Percentiles rank a stretch among this genome's conserved stretches.
Evolutionary conservation across 2,329 filamentous ascomycete species (phyloP).

Genomic region (Colletotrichum aenigma): DNA sequence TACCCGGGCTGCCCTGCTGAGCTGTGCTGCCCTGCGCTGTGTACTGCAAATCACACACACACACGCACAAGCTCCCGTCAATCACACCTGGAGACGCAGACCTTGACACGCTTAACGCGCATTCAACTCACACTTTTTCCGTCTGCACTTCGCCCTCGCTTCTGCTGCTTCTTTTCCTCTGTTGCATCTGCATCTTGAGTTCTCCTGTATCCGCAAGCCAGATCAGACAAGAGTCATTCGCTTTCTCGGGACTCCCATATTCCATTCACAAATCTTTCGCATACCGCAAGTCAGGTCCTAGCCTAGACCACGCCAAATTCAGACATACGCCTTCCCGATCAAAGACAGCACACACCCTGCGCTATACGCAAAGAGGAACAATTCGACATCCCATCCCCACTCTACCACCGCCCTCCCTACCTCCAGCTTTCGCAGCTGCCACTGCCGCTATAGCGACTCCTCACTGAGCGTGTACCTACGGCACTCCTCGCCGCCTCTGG

Average conservation of each 20-base stretch:
- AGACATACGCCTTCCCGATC: slow-evolving; percentile 13
- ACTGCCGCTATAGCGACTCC: not conserved
- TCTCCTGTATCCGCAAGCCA: slow-evolving; percentile 3
- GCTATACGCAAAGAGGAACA: slow-evolving; percentile 18
- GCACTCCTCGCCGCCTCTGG: slow-evolving; percentile 16
- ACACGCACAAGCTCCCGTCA: not conserved
- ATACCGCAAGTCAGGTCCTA: slow-evolving; percentile 10
- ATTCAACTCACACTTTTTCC: not conserved
- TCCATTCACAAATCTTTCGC: not conserved
- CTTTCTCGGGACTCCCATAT: slow-evolving; percentile 6
- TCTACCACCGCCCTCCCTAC: slow-evolving; percentile 1
- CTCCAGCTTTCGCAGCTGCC: not conserved
- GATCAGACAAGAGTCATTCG: slow-evolving; percentile 19
- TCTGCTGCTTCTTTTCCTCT: not conserved
- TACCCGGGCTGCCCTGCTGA: not conserved
- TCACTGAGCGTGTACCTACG: slow-evolving; percentile 6
- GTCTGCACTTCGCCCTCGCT: not conserved
- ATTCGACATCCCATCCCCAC: slow-evolving; percentile 16
- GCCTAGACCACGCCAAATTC: slow-evolving; percentile 14
- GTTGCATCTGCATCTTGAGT: not conserved
- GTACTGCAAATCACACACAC: not conserved
- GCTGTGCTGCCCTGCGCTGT: not conserved
- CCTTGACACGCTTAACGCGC: not conserved
- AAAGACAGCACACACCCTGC: slow-evolving; percentile 16
- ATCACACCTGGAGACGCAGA: not conserved